Base-by-base conservation (phyloP, 495 filamentous ascomycete genomes). In the Aspergillus avenaceus region DNA sequence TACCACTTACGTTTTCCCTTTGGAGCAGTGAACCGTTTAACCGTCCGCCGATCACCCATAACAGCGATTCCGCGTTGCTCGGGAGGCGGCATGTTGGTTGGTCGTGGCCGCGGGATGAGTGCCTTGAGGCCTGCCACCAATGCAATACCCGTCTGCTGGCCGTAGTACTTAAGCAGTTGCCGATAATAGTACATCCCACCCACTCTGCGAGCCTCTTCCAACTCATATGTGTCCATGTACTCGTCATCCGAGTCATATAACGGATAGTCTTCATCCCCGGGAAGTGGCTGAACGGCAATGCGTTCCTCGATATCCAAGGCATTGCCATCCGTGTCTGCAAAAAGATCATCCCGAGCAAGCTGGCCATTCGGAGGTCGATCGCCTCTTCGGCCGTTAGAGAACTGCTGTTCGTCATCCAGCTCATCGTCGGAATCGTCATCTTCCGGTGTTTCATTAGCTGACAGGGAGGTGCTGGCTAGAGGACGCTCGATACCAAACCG, bases 211-310 rank as follows among this genome's bases (percentile, higher is more conserved):
- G 90, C 87, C 56, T 88, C 86, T 60, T 87, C 87, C 16, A 93
- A 70, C 42, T 76, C 79, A 47, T 85, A 81, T 8, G 70, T 73
- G 44, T 88, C 84, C 21, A 85, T 72, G 19, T 78, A 78, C 27
- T 95, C 90, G 36, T 90, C 86, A 32, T 97, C 91, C 0, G 90
- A 95, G 58, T 98, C 93, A 65, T 98, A 97, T 8, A 96, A 58
- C 1, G 88, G 87, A 57, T 95, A 96, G 47, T 88, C 87, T 37
- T 83, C 76, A 18, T 75, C 66, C 19, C 82, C 79, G 9, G 80
- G 61, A 2, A 84, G 55, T 0, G 81, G 83, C 42, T 72, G 71
- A n/a, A 78, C 78, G 1, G 76, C 80, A 22, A 88, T 75, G 22
- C 85, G 84, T 60, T 92, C 87, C 68, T 92, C 87, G 31, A 87